Base-by-base conservation (phyloP, 2,329 filamentous ascomycete species). In the Lecanicillium sp. region DNA sequence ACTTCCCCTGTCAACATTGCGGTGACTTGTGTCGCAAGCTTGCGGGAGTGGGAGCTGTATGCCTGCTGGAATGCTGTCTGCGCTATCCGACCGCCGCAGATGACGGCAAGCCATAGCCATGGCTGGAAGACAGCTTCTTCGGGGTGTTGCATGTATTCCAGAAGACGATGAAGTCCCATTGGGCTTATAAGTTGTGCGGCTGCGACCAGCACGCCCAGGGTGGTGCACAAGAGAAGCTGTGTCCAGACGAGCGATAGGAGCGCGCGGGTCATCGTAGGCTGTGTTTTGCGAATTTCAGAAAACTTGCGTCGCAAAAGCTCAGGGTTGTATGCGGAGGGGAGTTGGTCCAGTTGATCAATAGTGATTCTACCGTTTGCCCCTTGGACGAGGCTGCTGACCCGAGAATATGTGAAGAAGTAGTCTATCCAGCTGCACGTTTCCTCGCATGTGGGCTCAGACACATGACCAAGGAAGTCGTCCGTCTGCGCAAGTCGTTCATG, bases 41-140 rank as follows among this genome's bases (percentile, higher is more conserved):
- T 63, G 3, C 72, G 75, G 7, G 71, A 71, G 2, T 59, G 69
- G 46, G 76, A 78, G 20, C 76, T 61, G 49, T 77, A 78, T 45
- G 71, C 70, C 48, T 78, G 72, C 43, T 68, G 73, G 38, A 62
- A 52, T 30, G 75, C 47, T 2, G 73, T 71, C 13, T 68, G 66
- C 4, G 56, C 48, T 27, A 60, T 22, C 1, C 71, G 71, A 0
- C 73, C 73, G 27, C 64, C 37, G 41, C 75, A 75, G 42, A 76
- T 60, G 22, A 77, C 58, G 2, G 66, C 44, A 7, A 78, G 54
- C 73, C 73, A 78, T 29, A 73, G 47, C 57, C 64, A 68, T 3
- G 73, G 71, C 19, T 62, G 62, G 18, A 71, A 59, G 15, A 52
- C 47, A 9, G 70, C 63, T n/a, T 48, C 52, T n/a, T 54, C 51